These are phyloP conservation scores for Phytophthora fragariaefolia DNA, from an alignment of 352 stramenopile genomes.

Conservation along the genomic window DNA sequence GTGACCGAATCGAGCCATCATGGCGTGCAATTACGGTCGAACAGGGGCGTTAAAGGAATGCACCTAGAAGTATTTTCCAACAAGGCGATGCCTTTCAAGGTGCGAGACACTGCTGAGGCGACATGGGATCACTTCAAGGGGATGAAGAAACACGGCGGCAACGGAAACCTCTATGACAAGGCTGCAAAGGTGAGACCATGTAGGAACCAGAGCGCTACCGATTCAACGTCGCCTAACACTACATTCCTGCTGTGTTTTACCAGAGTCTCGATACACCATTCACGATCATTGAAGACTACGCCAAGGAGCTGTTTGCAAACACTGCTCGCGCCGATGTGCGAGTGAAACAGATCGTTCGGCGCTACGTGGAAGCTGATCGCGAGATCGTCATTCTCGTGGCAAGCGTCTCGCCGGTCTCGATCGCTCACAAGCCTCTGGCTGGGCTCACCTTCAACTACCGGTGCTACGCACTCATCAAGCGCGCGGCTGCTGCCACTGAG, in stretches of 20 bases:
- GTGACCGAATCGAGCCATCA: conserved; percentile 31
- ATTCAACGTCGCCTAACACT: not conserved
- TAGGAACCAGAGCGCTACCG: not conserved
- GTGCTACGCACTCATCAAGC: conserved; percentile 56
- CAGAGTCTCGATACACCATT: conserved; percentile 35
- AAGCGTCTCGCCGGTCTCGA: conserved; percentile 54
- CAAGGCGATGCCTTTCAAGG: conserved; percentile 46
- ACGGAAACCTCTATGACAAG: conserved; percentile 44
- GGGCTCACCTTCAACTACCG: conserved; percentile 51
- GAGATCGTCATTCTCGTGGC: conserved; percentile 60
- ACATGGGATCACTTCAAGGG: conserved; percentile 53
- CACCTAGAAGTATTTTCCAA: conserved; percentile 45
- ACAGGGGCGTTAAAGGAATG: conserved; percentile 24
- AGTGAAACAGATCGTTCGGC: conserved; percentile 57
- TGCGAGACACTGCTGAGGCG: conserved; percentile 32
- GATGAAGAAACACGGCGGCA: conserved; percentile 41
- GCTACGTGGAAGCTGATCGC: conserved; percentile 56
- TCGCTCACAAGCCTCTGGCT: conserved; percentile 46
- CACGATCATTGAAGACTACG: conserved; percentile 41
- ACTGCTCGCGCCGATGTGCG: conserved; percentile 38
- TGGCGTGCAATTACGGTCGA: conserved; percentile 36
- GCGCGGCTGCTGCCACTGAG: conserved; percentile 9
- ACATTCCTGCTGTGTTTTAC: not conserved
- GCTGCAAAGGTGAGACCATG: conserved; percentile 28
- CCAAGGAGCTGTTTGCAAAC: conserved; percentile 39